phyloP scores from a whole-genome alignment of 345 rosid genomes.

The Arabis alpina region DNA sequence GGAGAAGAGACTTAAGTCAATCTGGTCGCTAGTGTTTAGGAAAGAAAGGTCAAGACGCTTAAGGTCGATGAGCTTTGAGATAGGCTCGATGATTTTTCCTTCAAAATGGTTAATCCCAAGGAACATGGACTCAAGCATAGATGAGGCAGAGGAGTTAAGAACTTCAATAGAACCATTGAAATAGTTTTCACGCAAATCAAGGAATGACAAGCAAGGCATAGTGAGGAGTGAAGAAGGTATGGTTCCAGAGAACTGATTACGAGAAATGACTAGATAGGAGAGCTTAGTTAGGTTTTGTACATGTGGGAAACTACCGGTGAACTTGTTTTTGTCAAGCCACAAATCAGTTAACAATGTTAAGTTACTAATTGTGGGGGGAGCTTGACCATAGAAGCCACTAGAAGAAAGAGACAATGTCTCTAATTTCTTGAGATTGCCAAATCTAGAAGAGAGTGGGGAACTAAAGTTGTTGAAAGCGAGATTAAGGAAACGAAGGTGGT shows the following conservation, averaged over 20 bases:
- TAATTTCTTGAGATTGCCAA: constrained; percentile 19
- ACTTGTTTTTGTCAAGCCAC: neutral
- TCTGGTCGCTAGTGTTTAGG: too few relatives aligned
- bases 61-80: too few relatives aligned
- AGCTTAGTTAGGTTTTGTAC: constrained; percentile 23
- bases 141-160: neutral
- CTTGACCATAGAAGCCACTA: constrained; percentile 3
- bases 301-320: constrained; percentile 19
- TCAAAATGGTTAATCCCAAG: too few relatives aligned
- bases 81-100: too few relatives aligned
- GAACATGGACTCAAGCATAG: neutral
- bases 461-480: constrained; percentile 4
- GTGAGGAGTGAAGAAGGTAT: constrained; percentile 11
- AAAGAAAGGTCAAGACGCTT: too few relatives aligned
- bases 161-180: neutral
- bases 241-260: constrained; percentile 18
- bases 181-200: neutral
- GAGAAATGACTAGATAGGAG: neutral
- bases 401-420: neutral
- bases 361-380: constrained; percentile 16
- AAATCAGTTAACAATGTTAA: neutral
- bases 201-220: constrained; percentile 7
- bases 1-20: too few relatives aligned
- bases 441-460: neutral
- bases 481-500: neutral